Conservation (phyloP, 306 rosid genomes). For the Erythrophleum fordii region DNA sequence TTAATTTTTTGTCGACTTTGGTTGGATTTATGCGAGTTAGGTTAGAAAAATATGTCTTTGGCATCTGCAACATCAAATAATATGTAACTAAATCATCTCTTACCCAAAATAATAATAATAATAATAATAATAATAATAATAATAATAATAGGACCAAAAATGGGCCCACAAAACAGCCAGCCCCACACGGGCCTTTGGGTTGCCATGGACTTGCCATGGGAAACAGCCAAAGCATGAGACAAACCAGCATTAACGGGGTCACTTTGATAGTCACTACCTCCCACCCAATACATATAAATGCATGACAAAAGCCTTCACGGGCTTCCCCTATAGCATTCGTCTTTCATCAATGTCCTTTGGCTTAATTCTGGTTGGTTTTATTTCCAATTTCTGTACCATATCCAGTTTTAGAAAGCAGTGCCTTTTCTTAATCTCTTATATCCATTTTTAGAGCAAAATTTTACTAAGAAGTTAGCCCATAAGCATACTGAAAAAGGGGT, state of each 20-base stretch:
- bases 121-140: too few relatives aligned
- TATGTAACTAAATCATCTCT: too few relatives aligned
- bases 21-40: too few relatives aligned
- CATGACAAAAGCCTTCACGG: neutral
- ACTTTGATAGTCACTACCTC: conserved; percentile 24
- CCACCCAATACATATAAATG: neutral
- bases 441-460: neutral
- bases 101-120: neutral
- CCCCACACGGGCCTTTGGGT: conserved; percentile 4
- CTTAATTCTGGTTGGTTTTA: neutral
- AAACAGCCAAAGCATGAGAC: conserved; percentile 42
- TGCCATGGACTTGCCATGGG: neutral
- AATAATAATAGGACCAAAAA: neutral
- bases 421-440: neutral
- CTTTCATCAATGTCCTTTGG: neutral
- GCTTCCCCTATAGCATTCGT: conserved; percentile 16
- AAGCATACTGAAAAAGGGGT: neutral
- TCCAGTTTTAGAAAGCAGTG: neutral
- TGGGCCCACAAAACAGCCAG: neutral
- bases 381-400: neutral
- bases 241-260: conserved; percentile 44
- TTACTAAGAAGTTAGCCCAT: neutral
- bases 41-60: too few relatives aligned
- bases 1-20: too few relatives aligned
- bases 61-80: too few relatives aligned